Evolutionary conservation across 129 eudicot species (phyloP), one percentile per base, ranked within the genome.

Genomic region (Helichrysum umbraculigerum): DNA sequence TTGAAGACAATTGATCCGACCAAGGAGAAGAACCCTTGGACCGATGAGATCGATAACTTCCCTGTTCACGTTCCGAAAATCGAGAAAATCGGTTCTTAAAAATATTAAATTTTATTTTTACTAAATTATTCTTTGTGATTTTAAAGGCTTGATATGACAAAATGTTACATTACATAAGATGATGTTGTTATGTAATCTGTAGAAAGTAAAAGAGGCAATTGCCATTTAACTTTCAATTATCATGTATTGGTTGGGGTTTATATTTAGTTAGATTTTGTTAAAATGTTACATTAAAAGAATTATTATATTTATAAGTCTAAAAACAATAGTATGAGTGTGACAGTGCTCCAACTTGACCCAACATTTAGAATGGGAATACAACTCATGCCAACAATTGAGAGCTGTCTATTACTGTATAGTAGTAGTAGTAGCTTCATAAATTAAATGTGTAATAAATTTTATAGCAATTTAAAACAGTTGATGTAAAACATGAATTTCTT

Each of bases 51-150:
- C 12, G 12, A 87, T 63, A 83, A 84, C 10, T 87, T 83, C 79
- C 91, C 91, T 0, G 88, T 87, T 78, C 86, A 87, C 74, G 91
- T 87, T 50, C 91, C 91, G 14, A 83, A 58, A 60, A 75, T 87
- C 20, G 76, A 79, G 20, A 77, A 44, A 63, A 75, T 87, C 52
- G 82, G 63, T 71, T 74, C 86, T 28, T 83, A 50, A 76, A 69
- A 39, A 6, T 61, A 9, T 79, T 62, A 2, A 7, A 8, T 70
- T 54, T 33, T 70, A 12, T 15, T 11, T 50, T 50, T 17, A 54
- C 21, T 54, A 6, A 4, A n/a, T 4, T 56, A 56, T 6, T 63
- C 66, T 50, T 70, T n/a, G n/a, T 35, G 35, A 35, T 19, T 51
- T 12, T 66, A 39, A 33, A 20, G 64, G 28, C 58, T 74, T 51